A percentile compares a stretch with the other conserved stretches of the same genome.
Evolutionary conservation across 331 rosid species (phyloP).

Genomic region (Telfairia occidentalis): DNA sequence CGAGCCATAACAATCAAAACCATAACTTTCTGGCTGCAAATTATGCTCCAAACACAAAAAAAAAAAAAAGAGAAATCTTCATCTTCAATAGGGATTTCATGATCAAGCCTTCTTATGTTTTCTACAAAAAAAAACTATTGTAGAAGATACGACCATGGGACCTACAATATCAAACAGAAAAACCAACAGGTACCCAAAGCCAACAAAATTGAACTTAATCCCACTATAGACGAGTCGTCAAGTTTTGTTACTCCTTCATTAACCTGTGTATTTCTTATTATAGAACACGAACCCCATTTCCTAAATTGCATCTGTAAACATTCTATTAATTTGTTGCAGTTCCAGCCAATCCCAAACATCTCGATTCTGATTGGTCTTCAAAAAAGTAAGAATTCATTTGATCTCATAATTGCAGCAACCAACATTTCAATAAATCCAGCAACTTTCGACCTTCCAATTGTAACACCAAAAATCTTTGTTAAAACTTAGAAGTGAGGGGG

Average conservation of each 20-base stretch:
- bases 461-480: background rate
- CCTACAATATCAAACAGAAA: background rate
- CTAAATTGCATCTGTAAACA: background rate
- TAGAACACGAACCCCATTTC: background rate
- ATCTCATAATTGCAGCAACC: background rate
- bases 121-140: too few species aligned
- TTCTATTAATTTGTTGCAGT: background rate
- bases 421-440: background rate
- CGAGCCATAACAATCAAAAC: too few species aligned
- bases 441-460: background rate
- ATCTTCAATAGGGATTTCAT: too few species aligned
- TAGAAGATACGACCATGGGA: too few species aligned
- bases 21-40: too few species aligned
- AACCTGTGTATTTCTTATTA: background rate
- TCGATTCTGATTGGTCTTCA: background rate
- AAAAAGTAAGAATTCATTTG: background rate
- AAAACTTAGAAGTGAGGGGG: background rate
- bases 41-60: too few species aligned
- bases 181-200: background rate
- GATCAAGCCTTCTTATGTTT: too few species aligned
- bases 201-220: background rate
- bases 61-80: too few species aligned
- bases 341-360: background rate
- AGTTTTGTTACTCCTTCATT: background rate
- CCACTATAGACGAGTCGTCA: background rate